Evolutionary conservation across 192 early-diverging fungal species (phyloP), one percentile per base, ranked within the genome.

Genomic region (Coemansia pectinata): DNA sequence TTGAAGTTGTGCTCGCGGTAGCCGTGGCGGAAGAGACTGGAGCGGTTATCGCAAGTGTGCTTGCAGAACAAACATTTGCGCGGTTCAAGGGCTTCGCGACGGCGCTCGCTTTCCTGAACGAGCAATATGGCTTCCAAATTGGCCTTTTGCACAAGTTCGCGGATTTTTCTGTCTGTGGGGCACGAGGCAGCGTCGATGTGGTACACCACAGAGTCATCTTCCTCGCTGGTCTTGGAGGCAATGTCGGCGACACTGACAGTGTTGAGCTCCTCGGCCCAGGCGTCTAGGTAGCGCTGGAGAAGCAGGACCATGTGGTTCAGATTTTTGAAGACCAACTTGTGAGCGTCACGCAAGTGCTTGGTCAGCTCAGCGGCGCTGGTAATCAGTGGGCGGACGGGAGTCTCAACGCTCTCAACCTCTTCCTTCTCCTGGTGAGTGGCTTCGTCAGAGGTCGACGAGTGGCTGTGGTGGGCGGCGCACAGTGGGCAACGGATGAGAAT

Each of bases 1-100:
- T 94, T 95, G 76, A 97, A 97, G 72, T 91, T 91, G 85, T 97
- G 95, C 73, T 95, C 94, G 29, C 73, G 74, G 71, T 93, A 94
- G 88, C 94, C 95, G 72, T 97, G 95, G 66, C 87, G 87, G 85
- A 96, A 97, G 17, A 96, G 78, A 1, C 81, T 67, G 2, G 87
- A 67, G 67, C 92, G 91, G 73, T 86, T 88, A 4, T 88, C 87
- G 65, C 90, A 91, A 12, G 89, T 70, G 52, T 90, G 88, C 74
- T 92, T 94, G 87, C 95, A 97, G 81, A 97, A 97, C n/a, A 97
- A 79, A 77, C 95, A 97, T 68, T 96, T 94, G 70, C 89, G 85
- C 41, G 89, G 86, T 44, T 74, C 59, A 31, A 83, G 88, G 1
- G 91, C 87, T 47, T 90, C 90, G 41, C 85, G 74, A 17, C 86